Base-by-base conservation (phyloP, 257 asterid species). In the Avicennia marina region DNA sequence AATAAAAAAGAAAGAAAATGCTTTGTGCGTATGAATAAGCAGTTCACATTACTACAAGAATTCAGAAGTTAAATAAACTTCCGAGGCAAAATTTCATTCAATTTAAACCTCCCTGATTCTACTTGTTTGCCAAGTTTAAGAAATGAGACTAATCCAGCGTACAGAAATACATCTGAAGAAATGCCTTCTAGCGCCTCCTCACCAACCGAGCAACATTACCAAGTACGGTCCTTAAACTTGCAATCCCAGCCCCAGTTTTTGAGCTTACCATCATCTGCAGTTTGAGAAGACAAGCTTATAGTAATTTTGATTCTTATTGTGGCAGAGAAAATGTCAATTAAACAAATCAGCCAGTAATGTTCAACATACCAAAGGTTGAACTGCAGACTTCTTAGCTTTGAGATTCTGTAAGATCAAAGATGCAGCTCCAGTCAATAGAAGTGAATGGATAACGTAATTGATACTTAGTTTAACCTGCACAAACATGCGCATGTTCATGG, bases 211-310 rank as follows among this genome's bases (percentile, higher is more conserved):
- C 89, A 63, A 93, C 73, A 75, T 78, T 86, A 58, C 87, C 53
- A 47, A 93, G 95, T 39, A 69, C 96, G 0, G 95, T 86, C 72
- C 97, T 86, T 65, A 93, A 77, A 69, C 95, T 81, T 75, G 95
- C 76, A 65, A 89, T 71, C 34, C 99, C 99, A 21, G 97, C 97
- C 27, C 99, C 99, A 53, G 95, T 80, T 74, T 53, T 89, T 8
- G 99, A 86, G 91, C 99, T 86, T 58, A 79, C 81, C 97, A 93
- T 93, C 96, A 93, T 86, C 97, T 93, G 89, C 60, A 60, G 60
- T 50, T 58, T 13, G 29, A 49, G 38, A 38, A 48, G 33, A 38
- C 42, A 20, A 41, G 22, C 19, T 51, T 56, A 43, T 16, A 39
- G 36, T 25, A 38, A 21, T 16, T 52, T 9, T 46, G 49, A 6